Evolutionary conservation across 345 rosid species (phyloP).

Genomic region (Excoecaria agallocha): DNA sequence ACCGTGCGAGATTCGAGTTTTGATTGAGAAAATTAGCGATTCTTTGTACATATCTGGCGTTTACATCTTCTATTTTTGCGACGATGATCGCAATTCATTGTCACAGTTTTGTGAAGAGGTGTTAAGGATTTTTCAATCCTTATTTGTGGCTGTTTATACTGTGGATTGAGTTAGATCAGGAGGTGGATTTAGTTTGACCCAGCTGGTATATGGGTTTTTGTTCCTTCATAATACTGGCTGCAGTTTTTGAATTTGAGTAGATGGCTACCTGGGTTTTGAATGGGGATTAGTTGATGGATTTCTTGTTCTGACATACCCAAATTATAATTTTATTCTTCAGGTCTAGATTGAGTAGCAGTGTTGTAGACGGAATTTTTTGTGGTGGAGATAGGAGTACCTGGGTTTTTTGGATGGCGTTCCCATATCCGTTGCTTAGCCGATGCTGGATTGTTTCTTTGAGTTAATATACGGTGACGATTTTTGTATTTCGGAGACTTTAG

Average conservation of each 20-base stretch:
- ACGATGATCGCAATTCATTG: constrained; percentile 4
- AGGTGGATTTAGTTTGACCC: too few relatives aligned
- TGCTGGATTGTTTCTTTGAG: background rate
- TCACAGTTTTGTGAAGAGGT: background rate
- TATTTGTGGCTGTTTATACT: background rate
- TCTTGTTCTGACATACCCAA: background rate
- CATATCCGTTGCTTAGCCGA: background rate
- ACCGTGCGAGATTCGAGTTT: background rate
- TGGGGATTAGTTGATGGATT: background rate
- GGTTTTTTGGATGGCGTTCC: background rate
- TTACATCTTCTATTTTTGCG: background rate
- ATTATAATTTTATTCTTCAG: background rate
- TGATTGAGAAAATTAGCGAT: background rate
- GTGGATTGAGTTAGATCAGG: too few relatives aligned
- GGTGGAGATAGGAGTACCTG: background rate
- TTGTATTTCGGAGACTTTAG: background rate
- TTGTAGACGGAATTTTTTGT: background rate
- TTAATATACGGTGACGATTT: background rate
- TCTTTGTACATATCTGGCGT: background rate
- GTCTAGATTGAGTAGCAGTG: background rate
- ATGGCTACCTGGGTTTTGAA: background rate
- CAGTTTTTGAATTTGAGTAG: constrained; percentile 5
- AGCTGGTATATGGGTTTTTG: too few relatives aligned
- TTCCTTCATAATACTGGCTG: background rate
- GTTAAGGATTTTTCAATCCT: background rate